Evolutionary conservation across 352 stramenopile genomes (phyloP).

Genomic region (Phytophthora pistaciae): DNA sequence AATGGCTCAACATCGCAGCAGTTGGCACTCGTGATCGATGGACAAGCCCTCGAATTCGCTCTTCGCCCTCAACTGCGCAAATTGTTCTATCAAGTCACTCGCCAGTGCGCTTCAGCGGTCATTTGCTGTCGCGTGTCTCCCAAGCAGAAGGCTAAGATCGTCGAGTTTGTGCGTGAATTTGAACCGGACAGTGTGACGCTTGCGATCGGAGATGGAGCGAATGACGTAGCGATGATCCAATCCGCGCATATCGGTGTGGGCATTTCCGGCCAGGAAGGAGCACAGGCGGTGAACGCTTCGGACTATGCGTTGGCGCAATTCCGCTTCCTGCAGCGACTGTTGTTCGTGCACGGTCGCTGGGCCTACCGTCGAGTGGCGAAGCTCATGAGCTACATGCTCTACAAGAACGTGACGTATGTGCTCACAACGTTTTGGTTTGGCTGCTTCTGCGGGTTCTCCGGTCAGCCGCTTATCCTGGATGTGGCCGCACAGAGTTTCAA

Average conservation of each 20-base stretch:
- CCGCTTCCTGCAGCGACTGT: constrained; percentile 91
- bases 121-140: constrained; percentile 91
- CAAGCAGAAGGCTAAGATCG: constrained; percentile 89
- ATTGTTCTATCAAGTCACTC: constrained; percentile 79
- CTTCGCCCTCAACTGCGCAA: constrained; percentile 54
- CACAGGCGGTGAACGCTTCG: constrained; percentile 93
- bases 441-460: constrained; percentile 82
- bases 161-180: constrained; percentile 78
- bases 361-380: constrained; percentile 94
- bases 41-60: constrained; percentile 86
- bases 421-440: constrained; percentile 88
- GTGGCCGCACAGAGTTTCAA: constrained; percentile 87
- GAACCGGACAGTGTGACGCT: constrained; percentile 87
- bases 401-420: constrained; percentile 94
- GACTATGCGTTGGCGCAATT: constrained; percentile 96
- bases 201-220: constrained; percentile 96
- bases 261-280: constrained; percentile 93
- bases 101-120: constrained; percentile 72
- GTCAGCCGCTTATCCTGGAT: constrained; percentile 81
- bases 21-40: constrained; percentile 94
- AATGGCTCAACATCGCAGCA: constrained; percentile 12
- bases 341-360: constrained; percentile 94
- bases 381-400: constrained; percentile 95
- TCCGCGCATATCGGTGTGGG: constrained; percentile 92
- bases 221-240: constrained; percentile 97